Conservation (phyloP, 2,329 filamentous ascomycete genomes). For the Ophiosphaerella herpotricha region DNA sequence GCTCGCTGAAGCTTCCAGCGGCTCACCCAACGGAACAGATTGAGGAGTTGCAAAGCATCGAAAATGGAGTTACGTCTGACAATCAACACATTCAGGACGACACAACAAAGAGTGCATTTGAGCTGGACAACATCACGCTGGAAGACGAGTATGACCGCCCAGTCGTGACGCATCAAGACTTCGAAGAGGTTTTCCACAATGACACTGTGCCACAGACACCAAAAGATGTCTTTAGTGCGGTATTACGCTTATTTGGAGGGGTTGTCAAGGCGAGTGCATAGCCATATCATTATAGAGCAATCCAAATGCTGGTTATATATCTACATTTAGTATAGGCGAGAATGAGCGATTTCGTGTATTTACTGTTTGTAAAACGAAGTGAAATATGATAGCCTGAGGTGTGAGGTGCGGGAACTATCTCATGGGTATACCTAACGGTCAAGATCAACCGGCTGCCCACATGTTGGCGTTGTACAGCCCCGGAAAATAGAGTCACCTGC, state of each 20-base stretch:
- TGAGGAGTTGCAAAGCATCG: slow-evolving; percentile 25
- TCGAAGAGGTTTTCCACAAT: slow-evolving; percentile 25
- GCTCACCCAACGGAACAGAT: slow-evolving; percentile 41
- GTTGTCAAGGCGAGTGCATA: slow-evolving; percentile 16
- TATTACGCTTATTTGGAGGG: slow-evolving; percentile 20
- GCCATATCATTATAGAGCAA: neutral
- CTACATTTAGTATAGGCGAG: neutral
- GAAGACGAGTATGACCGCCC: slow-evolving; percentile 16
- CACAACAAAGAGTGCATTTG: slow-evolving; percentile 2
- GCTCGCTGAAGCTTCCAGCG: slow-evolving; percentile 30
- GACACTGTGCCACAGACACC: slow-evolving; percentile 19
- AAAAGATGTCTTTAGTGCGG: slow-evolving; percentile 18
- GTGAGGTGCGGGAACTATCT: no score
- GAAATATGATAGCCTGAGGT: no score
- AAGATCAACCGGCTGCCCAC: neutral
- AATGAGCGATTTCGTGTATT: neutral
- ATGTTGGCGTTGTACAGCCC: no score
- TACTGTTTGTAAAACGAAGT: neutral
- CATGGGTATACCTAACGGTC: neutral
- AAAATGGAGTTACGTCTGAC: slow-evolving; percentile 11
- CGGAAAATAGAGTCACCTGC: no score
- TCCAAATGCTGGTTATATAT: no score
- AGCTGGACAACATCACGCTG: slow-evolving; percentile 13
- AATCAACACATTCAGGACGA: neutral
- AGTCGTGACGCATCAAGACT: slow-evolving; percentile 18